Base-by-base conservation (phyloP, 768 basidiomycete species). In the button mushroom (Agaricus bisporus) region DNA sequence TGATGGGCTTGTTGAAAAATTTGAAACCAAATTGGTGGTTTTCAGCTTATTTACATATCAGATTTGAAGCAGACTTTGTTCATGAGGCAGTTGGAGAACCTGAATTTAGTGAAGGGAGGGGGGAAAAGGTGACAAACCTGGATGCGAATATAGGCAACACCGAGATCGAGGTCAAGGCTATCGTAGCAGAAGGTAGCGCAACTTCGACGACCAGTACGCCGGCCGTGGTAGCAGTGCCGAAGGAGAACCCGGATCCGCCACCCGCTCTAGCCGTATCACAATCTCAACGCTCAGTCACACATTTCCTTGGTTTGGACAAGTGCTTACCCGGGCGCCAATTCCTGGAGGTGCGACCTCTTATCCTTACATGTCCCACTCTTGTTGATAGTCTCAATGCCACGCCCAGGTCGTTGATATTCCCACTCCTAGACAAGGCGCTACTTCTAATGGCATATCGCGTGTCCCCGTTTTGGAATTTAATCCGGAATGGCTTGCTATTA, bases 401-500 rank as follows among this genome's bases (percentile, higher is more conserved):
- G 11, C 29, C 6, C 59, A 93, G 91, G 78, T 93, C 9, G 65
- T 94, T 41, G 90, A 95, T 48, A 66, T 91, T 20, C 56, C 59
- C 47, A 38, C 41, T 44, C 50, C 63, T 48, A 51, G 55, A 22
- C 37, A 45, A 49, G 35, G 49, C 26, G 43, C 45, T 6, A 49
- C 44, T 15, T 49, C 57, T 25, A 15, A 22, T 39, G 17, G 29
- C 36, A 17, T 15, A 29, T 37, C 35, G 29, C 14, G 14, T 15
- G 35, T 22, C 14, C 59, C 79, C 4, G 58, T 55, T 0, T 61
- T 98, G 18, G 76, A 78, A 12, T 97, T 81, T 67, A 94, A 98
- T 62, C 85, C 86, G 0, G 84, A 92, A 64, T 99, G 97, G 97
- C 82, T 98, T 44, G 94, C 93, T 0, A 92, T 99, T 62, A 84